A percentile compares a stretch with the other conserved stretches of the same genome.
Conservation (phyloP, 2,329 filamentous ascomycete genomes). For the Escovopsis sp. region DNA sequence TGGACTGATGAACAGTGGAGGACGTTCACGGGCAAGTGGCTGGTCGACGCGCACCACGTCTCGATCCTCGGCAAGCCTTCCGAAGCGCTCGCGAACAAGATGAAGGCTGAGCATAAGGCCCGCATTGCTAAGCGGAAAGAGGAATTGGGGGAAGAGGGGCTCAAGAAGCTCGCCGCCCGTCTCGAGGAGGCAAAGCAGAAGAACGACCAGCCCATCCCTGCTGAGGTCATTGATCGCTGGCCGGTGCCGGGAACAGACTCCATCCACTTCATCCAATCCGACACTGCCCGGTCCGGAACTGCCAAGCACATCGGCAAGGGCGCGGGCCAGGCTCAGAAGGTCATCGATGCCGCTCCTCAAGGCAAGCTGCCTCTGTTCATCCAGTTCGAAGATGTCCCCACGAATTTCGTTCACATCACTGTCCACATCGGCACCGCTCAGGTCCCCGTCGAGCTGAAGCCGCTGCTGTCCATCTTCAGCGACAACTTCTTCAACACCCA, state of each 20-base stretch:
- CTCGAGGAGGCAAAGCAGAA: constrained; percentile 73
- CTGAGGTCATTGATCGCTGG: constrained; percentile 66
- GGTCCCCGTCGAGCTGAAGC: constrained; percentile 70
- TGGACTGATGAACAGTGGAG: constrained; percentile 84
- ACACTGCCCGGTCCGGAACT: constrained; percentile 66
- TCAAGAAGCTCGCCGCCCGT: constrained; percentile 58
- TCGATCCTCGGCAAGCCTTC: constrained; percentile 84
- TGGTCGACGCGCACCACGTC: constrained; percentile 72
- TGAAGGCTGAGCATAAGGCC: constrained; percentile 68
- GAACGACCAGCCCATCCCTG: constrained; percentile 78
- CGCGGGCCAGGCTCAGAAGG: constrained; percentile 55
- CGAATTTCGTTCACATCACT: constrained; percentile 79
- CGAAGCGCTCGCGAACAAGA: constrained; percentile 57
- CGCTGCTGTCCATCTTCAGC: constrained; percentile 68
- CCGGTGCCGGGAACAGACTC: constrained; percentile 73
- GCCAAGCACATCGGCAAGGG: constrained; percentile 56
- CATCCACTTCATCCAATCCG: constrained; percentile 86
- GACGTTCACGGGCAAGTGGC: constrained; percentile 66
- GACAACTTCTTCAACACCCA: constrained; percentile 94
- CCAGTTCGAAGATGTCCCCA: constrained; percentile 92
- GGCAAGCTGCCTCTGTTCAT: constrained; percentile 65
- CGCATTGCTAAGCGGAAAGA: constrained; percentile 67
- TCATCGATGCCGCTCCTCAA: constrained; percentile 54
- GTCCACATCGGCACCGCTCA: constrained; percentile 65
- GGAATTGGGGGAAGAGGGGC: constrained; percentile 65